Base-by-base conservation (phyloP, 2,329 filamentous ascomycete genomes). In the Aspergillus sp. region DNA sequence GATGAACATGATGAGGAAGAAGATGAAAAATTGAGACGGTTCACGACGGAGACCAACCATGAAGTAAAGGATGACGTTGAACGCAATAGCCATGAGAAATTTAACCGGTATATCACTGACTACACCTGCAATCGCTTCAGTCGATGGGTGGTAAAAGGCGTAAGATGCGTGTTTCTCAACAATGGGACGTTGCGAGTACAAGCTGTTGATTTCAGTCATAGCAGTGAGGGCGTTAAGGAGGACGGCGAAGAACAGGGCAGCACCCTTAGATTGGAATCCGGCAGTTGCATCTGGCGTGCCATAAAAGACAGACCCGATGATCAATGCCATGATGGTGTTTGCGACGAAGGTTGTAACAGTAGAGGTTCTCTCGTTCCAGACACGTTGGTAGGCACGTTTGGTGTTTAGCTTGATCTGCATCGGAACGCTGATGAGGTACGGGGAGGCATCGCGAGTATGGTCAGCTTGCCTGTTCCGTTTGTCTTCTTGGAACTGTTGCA, bases 51-150 rank as follows among this genome's bases (percentile, higher is more conserved):
- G 71, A 49, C 88, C 86, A 0, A 86, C 83, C 79, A 95, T 82
- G 68, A 95, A 95, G 70, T 95, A 95, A 5, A 95, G 66, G 2
- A 81, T 76, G 29, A 90, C 45, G 62, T 94, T 91, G 74, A 94
- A 94, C 4, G 79, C 67, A 47, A 93, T 77, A 2, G 79, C 69
- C 53, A 90, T 88, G 10, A 66, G 38, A 11, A 95, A 69, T 63
- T 91, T 94, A 66, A 88, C 87, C 0, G 90, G 90, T 82, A 46
- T 79, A 36, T 59, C 58, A 38, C 50, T 55, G 6, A 61, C 34
- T 0, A 60, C 42, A 19, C 50, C 48, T 10, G 41, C 42, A 11
- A 51, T 48, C 0, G 41, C 48, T 19, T 47, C 51, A 0, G 54
- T 54, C 26, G 50, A 47, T 0, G 60, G 60, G 26, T 63, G 58